Evolutionary conservation across 805 yeast genomes (phyloP).

Genomic region (Monosporozyma solicola): DNA sequence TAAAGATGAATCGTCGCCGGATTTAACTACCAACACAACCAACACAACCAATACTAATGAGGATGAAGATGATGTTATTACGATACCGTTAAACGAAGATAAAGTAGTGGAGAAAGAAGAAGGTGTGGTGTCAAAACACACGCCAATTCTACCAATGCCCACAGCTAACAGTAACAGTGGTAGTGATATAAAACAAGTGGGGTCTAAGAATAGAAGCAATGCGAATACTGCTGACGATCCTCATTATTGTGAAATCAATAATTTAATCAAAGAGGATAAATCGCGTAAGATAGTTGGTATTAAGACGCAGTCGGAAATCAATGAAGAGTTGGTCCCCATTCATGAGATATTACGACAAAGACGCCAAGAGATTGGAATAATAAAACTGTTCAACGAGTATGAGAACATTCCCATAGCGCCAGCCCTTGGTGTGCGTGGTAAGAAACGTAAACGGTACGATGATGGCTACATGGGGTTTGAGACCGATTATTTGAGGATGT

Average conservation of each 20-base stretch:
- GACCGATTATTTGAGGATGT: constrained; percentile 23
- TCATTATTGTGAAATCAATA: neutral
- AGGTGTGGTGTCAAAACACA: neutral
- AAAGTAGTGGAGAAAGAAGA: neutral
- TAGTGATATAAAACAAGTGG: neutral
- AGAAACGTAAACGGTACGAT: constrained; percentile 27
- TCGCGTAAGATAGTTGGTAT: constrained; percentile 1
- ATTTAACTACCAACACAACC: too few relatives aligned
- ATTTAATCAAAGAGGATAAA: neutral
- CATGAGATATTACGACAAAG: constrained; percentile 16
- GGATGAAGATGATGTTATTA: neutral
- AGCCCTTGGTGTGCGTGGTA: constrained; percentile 30
- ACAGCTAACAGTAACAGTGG: neutral
- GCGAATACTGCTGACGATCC: neutral
- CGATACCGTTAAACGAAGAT: neutral
- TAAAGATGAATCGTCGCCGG: too few relatives aligned
- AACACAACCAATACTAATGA: neutral
- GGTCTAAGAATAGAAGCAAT: neutral
- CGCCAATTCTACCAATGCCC: neutral
- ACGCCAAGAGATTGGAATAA: constrained; percentile 25
- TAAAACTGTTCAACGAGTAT: constrained; percentile 27
- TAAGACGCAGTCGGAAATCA: constrained; percentile 19
- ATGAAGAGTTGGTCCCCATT: constrained; percentile 15
- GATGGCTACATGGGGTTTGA: constrained; percentile 29
- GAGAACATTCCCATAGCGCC: constrained; percentile 31